A percentile compares a stretch with the other conserved stretches of the same genome.
Evolutionary conservation across 495 filamentous ascomycete species (phyloP).

Genomic region (Massariosphaeria phaeospora): DNA sequence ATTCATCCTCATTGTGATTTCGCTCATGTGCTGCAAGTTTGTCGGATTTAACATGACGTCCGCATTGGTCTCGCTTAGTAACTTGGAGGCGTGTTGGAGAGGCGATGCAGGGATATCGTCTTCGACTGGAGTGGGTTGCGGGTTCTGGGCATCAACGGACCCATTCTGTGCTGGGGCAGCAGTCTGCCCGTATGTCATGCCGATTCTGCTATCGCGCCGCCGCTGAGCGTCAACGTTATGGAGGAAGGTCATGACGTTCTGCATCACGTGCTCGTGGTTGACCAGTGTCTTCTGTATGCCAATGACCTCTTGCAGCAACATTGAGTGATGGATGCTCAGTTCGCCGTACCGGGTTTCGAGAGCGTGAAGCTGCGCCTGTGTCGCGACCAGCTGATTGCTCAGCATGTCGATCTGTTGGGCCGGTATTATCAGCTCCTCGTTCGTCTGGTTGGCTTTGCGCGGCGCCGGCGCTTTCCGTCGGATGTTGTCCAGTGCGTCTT

Average conservation of each 20-base stretch:
- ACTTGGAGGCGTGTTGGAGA: slow-evolving; percentile 81
- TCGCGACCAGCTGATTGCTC: slow-evolving; percentile 80
- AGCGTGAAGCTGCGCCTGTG: slow-evolving; percentile 84
- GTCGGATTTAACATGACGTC: slow-evolving; percentile 70
- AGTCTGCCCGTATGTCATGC: slow-evolving; percentile 45
- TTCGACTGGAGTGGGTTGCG: slow-evolving; percentile 27
- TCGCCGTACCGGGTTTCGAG: slow-evolving; percentile 81
- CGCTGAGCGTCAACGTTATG: slow-evolving; percentile 62
- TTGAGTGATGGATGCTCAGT: slow-evolving; percentile 74
- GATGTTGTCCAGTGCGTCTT: slow-evolving; percentile 95
- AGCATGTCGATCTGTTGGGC: slow-evolving; percentile 86
- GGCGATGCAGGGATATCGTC: slow-evolving; percentile 77
- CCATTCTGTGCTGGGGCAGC: slow-evolving; percentile 32
- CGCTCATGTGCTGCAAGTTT: slow-evolving; percentile 71
- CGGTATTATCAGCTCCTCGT: slow-evolving; percentile 71
- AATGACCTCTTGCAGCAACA: slow-evolving; percentile 82
- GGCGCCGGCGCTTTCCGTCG: slow-evolving; percentile 91
- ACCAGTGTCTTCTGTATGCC: slow-evolving; percentile 84
- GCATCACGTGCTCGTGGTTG: slow-evolving; percentile 72
- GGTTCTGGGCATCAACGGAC: slow-evolving; percentile 12
- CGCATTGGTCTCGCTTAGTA: slow-evolving; percentile 73
- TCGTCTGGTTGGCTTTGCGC: slow-evolving; percentile 60
- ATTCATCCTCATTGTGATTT: slow-evolving; percentile 58
- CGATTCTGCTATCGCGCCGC: slow-evolving; percentile 56
- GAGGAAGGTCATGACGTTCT: slow-evolving; percentile 67